Base-by-base conservation (phyloP, 2,329 filamentous ascomycete genomes). In the Paracoccidioides lutzii region DNA sequence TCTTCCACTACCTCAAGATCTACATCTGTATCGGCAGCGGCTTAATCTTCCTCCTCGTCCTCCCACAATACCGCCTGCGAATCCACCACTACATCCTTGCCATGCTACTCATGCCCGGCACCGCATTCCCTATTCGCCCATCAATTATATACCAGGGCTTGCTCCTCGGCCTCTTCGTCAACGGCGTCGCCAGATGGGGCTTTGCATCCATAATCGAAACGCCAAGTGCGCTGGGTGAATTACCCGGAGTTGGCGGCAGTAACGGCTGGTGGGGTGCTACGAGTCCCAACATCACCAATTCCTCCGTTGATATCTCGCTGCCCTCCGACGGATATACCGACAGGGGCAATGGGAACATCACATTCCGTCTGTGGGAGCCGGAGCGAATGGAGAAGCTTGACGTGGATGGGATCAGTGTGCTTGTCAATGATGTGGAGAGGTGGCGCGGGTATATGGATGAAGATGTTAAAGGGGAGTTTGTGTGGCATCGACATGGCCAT, bases 71-170 rank as follows among this genome's bases (percentile, higher is more conserved):
- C 53, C 86, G 83, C 59, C 78, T 98, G 52, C 84, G 93, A 38
- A 90, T 98, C 56, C 93, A 98, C 67, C 93, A 98, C 69, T 98
- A 97, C 67, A 88, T 97, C 60, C 77, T 97, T 4, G 90, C 85
- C 1, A 79, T 98, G 12, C 76, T 97, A 0, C 79, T 98, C 0
- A 79, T 97, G 4, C 89, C 90, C 0, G 93, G 90, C 0, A 97
- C 93, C 0, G 84, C 82, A 54, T 83, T 97, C 69, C 90, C 95
- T 62, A 97, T 88, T 5, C 81, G 93, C 0, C 87, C 88, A 0
- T 85, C 84, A 0, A 76, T 97, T 7, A 70, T 95, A 2, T 97
- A 93, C 65, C 91, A 97, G 69, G 93, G 93, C 9, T 75, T 98
- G 1, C 76, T 98, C 0, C 75, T 97, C 6, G 93, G 93, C 0